These are phyloP conservation scores for Stropharia rugosoannulata DNA, from an alignment of 768 basidiomycete genomes.

Conservation along the genomic window DNA sequence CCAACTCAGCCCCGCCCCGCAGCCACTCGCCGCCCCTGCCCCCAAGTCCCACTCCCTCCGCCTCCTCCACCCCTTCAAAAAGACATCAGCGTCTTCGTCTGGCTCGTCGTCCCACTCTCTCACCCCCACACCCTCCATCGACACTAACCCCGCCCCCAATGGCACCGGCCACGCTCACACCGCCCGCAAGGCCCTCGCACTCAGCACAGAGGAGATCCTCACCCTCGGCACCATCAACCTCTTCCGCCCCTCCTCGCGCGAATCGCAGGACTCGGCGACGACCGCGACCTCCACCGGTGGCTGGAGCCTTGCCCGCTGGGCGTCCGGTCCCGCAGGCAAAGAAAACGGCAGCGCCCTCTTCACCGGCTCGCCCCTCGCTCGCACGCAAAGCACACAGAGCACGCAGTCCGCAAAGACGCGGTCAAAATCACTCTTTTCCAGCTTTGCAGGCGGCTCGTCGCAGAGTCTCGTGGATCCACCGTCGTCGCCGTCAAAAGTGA, in stretches of 20 bases:
- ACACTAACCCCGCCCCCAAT: slow-evolving; percentile 14
- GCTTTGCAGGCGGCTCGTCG: slow-evolving; percentile 12
- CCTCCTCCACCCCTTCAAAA: slow-evolving; percentile 27
- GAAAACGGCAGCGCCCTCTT: slow-evolving; percentile 14
- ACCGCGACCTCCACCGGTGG: slow-evolving; percentile 15
- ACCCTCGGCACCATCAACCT: slow-evolving; percentile 38
- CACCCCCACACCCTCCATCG: slow-evolving; percentile 38
- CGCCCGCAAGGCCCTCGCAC: slow-evolving; percentile 26
- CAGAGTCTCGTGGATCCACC: slow-evolving; percentile 9
- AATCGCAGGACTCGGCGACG: slow-evolving; percentile 15
- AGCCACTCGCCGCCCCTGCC: slow-evolving; percentile 7
- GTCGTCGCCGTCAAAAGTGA: slow-evolving; percentile 8
- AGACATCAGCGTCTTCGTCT: slow-evolving; percentile 25
- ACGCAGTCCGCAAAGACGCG: slow-evolving; percentile 15
- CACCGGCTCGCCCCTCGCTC: slow-evolving; percentile 28
- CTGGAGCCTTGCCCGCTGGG: slow-evolving; percentile 31
- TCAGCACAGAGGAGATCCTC: slow-evolving; percentile 33
- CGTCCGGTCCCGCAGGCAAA: slow-evolving; percentile 19
- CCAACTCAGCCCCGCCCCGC: slow-evolving; percentile 4
- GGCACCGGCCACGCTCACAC: slow-evolving; percentile 3
- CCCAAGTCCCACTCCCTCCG: slow-evolving; percentile 24
- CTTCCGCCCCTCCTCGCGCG: slow-evolving; percentile 35
- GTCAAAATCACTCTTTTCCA: slow-evolving; percentile 19
- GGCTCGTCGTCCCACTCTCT: slow-evolving; percentile 30
- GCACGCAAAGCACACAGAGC: slow-evolving; percentile 32